Base-by-base conservation (phyloP, 257 asterid species). In the Asclepias syriaca region DNA sequence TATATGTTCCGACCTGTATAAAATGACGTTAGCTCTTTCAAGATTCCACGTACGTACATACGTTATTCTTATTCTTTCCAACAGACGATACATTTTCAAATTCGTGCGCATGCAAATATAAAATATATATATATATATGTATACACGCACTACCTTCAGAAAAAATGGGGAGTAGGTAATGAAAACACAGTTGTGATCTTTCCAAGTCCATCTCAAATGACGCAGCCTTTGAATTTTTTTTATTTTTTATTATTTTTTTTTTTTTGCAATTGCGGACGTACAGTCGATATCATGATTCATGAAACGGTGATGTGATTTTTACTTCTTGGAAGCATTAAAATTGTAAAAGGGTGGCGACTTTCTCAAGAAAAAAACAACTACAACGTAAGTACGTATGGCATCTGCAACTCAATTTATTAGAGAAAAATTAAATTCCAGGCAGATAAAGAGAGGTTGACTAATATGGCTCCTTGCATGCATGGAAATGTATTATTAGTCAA, bases 91-190 rank as follows among this genome's bases (percentile, higher is more conserved):
- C 48, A 57, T 46, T 71, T 45, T 49, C 66, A 14, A 24, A 49
- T 39, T 60, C 66, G 34, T 55, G 51, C 68, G 49, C 73, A 69
- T 54, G 66, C 74, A 22, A 43, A 40, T 40, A 40, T 40, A 40
- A 6, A 6, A 40, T 40, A 40, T 40, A 43, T 43, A 43, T 43
- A 8, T 40, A 8, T 43, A 0, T 43, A 8, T 43, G 2, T 43
- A 43, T 43, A 43, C 0, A 5, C 12, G 12, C 8, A 18, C 22
- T 18, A 15, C 66, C 37, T 46, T 72, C 66, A 53, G 34, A 39
- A 48, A 48, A 14, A 4, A 24, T 24, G 29, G 39, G 16, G 72
- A 72, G 72, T 82, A 78, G 86, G 82, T 78, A 72, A 49, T 69
- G 65, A 56, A 80, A 68, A 60, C 34, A 6, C 51, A 53, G 22